A percentile compares a stretch with the other conserved stretches of the same genome.
These are phyloP conservation scores for Kodamaea lidongshanica DNA, from an alignment of 805 yeast genomes.

Conservation along the genomic window DNA sequence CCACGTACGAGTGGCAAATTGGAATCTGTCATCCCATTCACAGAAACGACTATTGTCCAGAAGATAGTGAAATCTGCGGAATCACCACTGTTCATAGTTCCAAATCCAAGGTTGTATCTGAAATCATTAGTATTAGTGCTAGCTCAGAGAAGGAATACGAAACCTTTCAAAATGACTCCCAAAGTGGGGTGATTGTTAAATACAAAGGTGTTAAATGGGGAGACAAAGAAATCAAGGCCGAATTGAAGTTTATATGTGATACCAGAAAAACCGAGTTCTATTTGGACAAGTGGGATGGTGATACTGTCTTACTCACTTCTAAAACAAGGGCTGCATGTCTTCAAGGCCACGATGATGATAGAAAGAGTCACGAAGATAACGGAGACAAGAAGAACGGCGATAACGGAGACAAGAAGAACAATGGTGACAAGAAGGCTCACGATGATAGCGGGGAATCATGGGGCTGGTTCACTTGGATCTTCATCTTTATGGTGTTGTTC, in stretches of 20 bases:
- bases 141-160: slow-evolving; percentile 28
- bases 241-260: slow-evolving; percentile 43
- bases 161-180: slow-evolving; percentile 23
- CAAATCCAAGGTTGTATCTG: slow-evolving; percentile 40
- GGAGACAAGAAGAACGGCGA: slow-evolving; percentile 17
- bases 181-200: slow-evolving; percentile 27
- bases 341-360: slow-evolving; percentile 23
- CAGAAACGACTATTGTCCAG: slow-evolving; percentile 51
- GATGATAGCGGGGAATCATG: slow-evolving; percentile 43
- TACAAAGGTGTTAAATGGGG: slow-evolving; percentile 71
- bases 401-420: too few relatives aligned
- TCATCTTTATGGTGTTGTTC: slow-evolving; percentile 64
- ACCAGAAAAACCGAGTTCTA: slow-evolving; percentile 18
- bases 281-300: slow-evolving; percentile 34
- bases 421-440: slow-evolving; percentile 18
- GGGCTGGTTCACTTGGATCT: slow-evolving; percentile 81
- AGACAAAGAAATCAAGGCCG: slow-evolving; percentile 41
- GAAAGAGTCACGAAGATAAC: slow-evolving; percentile 16
- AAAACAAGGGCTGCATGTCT: slow-evolving; percentile 38
- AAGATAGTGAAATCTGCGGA: slow-evolving; percentile 75
- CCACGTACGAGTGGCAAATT: slow-evolving; percentile 59
- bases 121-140: slow-evolving; percentile 54
- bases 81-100: slow-evolving; percentile 44
- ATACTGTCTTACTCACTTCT: slow-evolving; percentile 22
- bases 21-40: slow-evolving; percentile 60